phyloP scores from a whole-genome alignment of 306 rosid species.

The Myrica gale region DNA sequence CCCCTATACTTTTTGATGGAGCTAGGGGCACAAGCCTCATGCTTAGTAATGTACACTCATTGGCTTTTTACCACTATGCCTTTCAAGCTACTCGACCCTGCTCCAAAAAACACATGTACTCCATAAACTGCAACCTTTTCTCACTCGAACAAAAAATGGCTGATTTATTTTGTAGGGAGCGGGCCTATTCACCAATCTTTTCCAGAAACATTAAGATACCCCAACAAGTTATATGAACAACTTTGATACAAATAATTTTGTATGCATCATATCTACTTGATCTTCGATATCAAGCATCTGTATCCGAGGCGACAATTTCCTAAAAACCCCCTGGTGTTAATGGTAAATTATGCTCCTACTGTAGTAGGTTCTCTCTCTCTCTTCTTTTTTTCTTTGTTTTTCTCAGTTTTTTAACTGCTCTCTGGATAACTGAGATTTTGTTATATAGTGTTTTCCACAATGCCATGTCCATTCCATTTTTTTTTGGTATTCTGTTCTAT shows the following conservation, averaged over 20 bases:
- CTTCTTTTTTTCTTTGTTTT: neutral
- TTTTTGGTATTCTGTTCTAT: neutral
- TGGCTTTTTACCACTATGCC: too few species aligned
- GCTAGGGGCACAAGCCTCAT: too few species aligned
- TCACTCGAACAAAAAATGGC: neutral
- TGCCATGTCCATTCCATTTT: neutral
- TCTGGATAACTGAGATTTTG: neutral
- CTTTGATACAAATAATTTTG: neutral
- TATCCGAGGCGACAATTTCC: neutral
- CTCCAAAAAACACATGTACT: too few species aligned
- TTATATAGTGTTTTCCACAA: neutral
- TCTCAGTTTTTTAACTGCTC: neutral
- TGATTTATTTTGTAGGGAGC: neutral
- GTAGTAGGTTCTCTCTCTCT: neutral
- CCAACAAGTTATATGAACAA: neutral
- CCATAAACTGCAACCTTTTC: too few species aligned
- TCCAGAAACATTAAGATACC: neutral
- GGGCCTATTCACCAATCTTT: neutral
- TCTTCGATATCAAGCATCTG: neutral
- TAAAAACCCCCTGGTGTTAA: neutral
- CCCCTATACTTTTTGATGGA: too few species aligned
- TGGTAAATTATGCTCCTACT: neutral
- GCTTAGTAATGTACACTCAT: too few species aligned
- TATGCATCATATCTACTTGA: neutral
- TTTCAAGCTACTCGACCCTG: too few species aligned